Evolutionary conservation across 352 stramenopile genomes (phyloP).

Genomic region (Phytophthora idaei): DNA sequence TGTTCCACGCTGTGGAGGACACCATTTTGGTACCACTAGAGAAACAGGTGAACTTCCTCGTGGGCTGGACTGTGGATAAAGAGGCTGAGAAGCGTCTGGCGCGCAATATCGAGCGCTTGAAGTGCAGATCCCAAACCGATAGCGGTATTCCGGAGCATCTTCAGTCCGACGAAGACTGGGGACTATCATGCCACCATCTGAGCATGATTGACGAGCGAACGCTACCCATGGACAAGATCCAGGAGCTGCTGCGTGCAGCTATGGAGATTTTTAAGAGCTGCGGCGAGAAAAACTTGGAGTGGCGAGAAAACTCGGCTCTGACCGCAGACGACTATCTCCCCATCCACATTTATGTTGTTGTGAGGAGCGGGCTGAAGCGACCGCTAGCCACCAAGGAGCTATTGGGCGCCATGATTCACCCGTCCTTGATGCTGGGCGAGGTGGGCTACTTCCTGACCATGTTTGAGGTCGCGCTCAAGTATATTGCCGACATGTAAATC

Average conservation of each 20-base stretch:
- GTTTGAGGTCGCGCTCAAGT: conserved; percentile 89
- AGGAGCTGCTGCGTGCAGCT: conserved; percentile 76
- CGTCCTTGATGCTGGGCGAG: conserved; percentile 82
- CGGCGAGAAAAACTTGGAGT: conserved; percentile 80
- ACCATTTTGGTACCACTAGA: conserved; percentile 78
- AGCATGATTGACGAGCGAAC: conserved; percentile 85
- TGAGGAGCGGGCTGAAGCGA: conserved; percentile 77
- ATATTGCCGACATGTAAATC: conserved; percentile 84
- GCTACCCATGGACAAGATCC: conserved; percentile 78
- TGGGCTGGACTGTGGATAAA: conserved; percentile 64
- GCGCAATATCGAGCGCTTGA: conserved; percentile 71
- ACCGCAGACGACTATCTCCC: conserved; percentile 86
- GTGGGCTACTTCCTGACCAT: conserved; percentile 89
- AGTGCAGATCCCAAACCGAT: conserved; percentile 63
- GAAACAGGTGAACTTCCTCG: conserved; percentile 75
- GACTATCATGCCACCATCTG: conserved; percentile 78
- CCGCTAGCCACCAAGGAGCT: conserved; percentile 78
- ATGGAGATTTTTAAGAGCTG: conserved; percentile 85
- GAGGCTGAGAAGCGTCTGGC: conserved; percentile 58
- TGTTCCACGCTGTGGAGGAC: conserved; percentile 79
- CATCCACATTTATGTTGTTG: conserved; percentile 88
- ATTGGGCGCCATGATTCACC: conserved; percentile 84
- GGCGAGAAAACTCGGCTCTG: conserved; percentile 72
- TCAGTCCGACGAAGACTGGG: conserved; percentile 80
- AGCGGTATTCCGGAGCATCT: conserved; percentile 82